phyloP scores from a whole-genome alignment of 148 eudicot species.

The Nepenthes gracilis region DNA sequence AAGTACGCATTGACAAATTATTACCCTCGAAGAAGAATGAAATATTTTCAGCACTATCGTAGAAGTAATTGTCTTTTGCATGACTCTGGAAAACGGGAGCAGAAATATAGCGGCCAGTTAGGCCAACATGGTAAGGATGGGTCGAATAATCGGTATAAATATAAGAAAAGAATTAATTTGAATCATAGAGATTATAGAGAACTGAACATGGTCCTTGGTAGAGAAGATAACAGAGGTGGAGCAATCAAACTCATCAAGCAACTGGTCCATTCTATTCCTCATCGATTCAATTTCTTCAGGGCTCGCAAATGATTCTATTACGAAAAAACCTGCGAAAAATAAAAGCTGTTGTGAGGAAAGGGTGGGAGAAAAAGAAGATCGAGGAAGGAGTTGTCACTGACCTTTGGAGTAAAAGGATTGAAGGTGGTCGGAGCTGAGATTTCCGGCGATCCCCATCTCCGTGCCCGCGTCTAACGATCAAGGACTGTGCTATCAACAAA shows the following conservation, averaged over 20 bases:
- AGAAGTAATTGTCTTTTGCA: conserved; percentile 70
- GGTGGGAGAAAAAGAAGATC: not conserved
- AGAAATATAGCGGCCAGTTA: not conserved
- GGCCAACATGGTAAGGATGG: not conserved
- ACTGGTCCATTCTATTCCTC: conserved; percentile 53
- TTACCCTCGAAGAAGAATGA: conserved; percentile 97
- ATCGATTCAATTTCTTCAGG: conserved; percentile 41
- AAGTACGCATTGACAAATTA: not conserved
- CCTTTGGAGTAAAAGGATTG: conserved; percentile 54
- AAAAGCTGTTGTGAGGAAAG: not conserved
- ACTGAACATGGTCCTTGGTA: conserved; percentile 65
- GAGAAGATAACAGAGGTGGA: conserved; percentile 60
- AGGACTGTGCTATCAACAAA: too few species aligned
- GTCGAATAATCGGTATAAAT: not conserved
- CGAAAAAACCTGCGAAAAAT: conserved; percentile 41
- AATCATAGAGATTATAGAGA: not conserved
- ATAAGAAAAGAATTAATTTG: not conserved
- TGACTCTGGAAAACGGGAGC: conserved; percentile 29
- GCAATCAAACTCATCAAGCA: conserved; percentile 60
- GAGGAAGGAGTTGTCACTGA: conserved; percentile 1
- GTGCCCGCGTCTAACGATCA: too few species aligned
- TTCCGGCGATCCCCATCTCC: conserved; percentile 37
- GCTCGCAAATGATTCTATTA: conserved; percentile 67
- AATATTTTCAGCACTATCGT: conserved; percentile 78
- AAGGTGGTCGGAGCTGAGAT: conserved; percentile 44